Evolutionary conservation across 2,329 filamentous ascomycete genomes (phyloP), one percentile per base, ranked within the genome.

Genomic region (Neodidymelliopsis sp.): DNA sequence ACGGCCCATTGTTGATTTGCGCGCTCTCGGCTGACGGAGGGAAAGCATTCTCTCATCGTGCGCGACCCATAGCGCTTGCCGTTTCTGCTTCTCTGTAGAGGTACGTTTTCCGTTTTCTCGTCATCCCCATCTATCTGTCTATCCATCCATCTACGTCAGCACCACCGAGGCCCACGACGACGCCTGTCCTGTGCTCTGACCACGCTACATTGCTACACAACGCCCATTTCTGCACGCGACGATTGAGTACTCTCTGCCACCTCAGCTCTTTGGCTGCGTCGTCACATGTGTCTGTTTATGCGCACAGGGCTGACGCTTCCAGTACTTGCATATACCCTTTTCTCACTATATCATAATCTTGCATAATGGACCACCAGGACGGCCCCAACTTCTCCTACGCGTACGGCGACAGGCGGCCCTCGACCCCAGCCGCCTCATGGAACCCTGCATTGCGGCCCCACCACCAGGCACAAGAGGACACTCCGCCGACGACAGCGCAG

Each of bases 361-460:
- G 38, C 60, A 57, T 59, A 59, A 73, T 72, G 69, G 67, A 67
- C 30, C 44, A 65, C 56, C 67, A 71, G 22, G 64, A 64, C 54
- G 70, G 59, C 16, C 72, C 74, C 47, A 70, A 75, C 60, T 75
- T 73, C 57, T 70, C 71, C 37, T 72, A 71, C 62, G 74, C 74
- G 37, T 73, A 66, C 57, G 59, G 57, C 30, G 63, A 61, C 49
- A 52, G 56, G 13, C 47, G 47, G 18, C 52, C 61, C 39, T 45
- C 62, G 13, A 41, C 59, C 22, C 47, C 58, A 3, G 44, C 56
- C 11, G 42, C 75, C 43, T 76, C 77, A 15, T 84, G 82, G 82
- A 80, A 84, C 73, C 81, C 82, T 33, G 81, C 82, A 15, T 67
- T 81, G 52, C 72, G 79, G 62, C 75, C 77, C 23, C 39, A 42